Percentiles rank a stretch among this genome's conserved stretches.
Conservation (phyloP, 768 basidiomycete species). For the Leccinum barrowsii region DNA sequence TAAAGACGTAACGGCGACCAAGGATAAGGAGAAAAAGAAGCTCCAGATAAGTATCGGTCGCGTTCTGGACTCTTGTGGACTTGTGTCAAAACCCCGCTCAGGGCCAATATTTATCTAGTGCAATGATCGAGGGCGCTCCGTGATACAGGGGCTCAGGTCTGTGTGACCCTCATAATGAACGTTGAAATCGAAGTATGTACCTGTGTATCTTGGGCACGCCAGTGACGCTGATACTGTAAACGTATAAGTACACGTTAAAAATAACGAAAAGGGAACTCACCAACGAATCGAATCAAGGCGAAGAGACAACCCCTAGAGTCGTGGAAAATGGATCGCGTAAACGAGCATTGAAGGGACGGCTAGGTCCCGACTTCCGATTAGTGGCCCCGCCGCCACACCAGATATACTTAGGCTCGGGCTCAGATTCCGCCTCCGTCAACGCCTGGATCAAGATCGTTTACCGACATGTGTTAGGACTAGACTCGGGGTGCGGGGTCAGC, state of each 20-base stretch:
- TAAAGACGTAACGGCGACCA: not conserved
- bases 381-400: not conserved
- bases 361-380: not conserved
- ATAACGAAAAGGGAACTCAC: not conserved
- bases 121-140: not conserved
- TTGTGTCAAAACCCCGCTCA: not conserved
- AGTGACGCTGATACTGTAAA: not conserved
- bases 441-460: not conserved
- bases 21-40: not conserved
- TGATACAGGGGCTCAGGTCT: not conserved
- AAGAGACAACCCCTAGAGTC: not conserved
- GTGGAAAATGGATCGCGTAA: not conserved
- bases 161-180: not conserved
- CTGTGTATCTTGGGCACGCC: not conserved
- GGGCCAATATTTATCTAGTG: not conserved
- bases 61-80: not conserved
- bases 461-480: not conserved
- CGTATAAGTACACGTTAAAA: not conserved
- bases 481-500: not conserved
- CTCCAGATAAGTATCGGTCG: not conserved
- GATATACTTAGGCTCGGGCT: not conserved
- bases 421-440: not conserved
- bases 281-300: not conserved
- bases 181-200: not conserved
- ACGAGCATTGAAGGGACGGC: not conserved